Base-by-base conservation (phyloP, 352 stramenopile genomes). In the Phytophthora megakarya region DNA sequence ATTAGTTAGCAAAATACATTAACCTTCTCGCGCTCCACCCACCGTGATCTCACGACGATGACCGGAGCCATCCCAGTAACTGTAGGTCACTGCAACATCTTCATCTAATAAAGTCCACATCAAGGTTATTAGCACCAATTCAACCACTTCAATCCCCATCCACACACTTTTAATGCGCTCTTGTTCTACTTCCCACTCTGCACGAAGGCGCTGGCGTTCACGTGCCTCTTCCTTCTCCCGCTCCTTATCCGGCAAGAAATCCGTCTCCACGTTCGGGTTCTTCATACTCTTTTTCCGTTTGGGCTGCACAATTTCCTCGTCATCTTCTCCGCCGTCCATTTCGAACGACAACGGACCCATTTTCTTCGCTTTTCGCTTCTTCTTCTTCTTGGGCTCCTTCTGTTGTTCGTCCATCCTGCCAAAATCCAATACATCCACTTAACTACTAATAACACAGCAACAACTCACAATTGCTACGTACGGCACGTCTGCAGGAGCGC, bases 41-140 rank as follows among this genome's bases (percentile, higher is more conserved):
- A 98, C 89, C 23, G 76, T 90, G 22, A 98, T 91, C 44, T 91
- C 86, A 37, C 95, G 80, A 42, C 97, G 83, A 89, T 99, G 97
- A 1, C 97, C 97, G 15, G 88, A 97, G 19, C 97, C 97, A 70
- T 99, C 96, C 96, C 96, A 99, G 73, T 99, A 99, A 38, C 88
- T 98, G 82, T 99, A 99, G 7, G 94, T 98, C 38, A 99, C 97
- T 51, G 96, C 78, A 23, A 99, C 81, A 46, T 89, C 70, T 67
- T 99, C 88, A 57, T 88, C 86, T 94, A 48, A 18, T 21, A 37
- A 43, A 35, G 7, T 52, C n/a, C 9, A 13, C 25, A 22, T 22
- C 30, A 57, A 25, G n/a, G 19, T 5, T 3, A 61, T 47, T 49
- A 51, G 12, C 21, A 38, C 18, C 6, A 11, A 35, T 9, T 30